Evolutionary conservation across 1,139 yeast genomes (phyloP).

Genomic region (Yarrowia galli): DNA sequence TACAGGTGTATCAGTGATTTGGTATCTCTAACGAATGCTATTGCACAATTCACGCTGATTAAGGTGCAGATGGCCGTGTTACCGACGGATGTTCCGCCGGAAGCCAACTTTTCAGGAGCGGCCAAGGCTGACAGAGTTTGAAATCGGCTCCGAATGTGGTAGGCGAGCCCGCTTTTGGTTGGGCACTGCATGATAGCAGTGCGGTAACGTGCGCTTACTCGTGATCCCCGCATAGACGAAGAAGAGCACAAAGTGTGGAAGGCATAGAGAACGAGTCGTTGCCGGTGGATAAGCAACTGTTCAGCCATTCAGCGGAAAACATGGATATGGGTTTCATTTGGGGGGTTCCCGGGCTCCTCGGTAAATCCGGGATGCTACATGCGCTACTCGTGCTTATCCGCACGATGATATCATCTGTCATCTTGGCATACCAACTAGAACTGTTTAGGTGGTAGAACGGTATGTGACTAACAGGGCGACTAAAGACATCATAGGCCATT

Average conservation of each 20-base stretch:
- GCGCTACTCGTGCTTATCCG: not conserved
- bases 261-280: not conserved
- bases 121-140: slow-evolving; percentile 29
- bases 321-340: not conserved
- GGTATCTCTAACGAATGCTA: slow-evolving; percentile 34
- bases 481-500: not conserved
- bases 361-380: not conserved
- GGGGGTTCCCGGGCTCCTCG: not conserved
- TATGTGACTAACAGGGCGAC: not conserved
- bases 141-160: slow-evolving; percentile 20
- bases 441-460: not conserved
- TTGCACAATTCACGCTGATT: not conserved
- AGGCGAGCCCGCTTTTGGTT: slow-evolving; percentile 26
- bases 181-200: slow-evolving; percentile 16
- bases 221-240: slow-evolving; percentile 32
- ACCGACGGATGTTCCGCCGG: slow-evolving; percentile 29
- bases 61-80: slow-evolving; percentile 30
- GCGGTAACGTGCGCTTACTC: slow-evolving; percentile 22
- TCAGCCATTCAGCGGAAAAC: not conserved
- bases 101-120: not conserved
- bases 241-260: not conserved
- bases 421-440: not conserved
- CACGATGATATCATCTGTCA: slow-evolving; percentile 6
- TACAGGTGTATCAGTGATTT: slow-evolving; percentile 19
- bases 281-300: slow-evolving; percentile 1